Evolutionary conservation across 441 rosid genomes (phyloP).

Genomic region (Daphne laureola): DNA sequence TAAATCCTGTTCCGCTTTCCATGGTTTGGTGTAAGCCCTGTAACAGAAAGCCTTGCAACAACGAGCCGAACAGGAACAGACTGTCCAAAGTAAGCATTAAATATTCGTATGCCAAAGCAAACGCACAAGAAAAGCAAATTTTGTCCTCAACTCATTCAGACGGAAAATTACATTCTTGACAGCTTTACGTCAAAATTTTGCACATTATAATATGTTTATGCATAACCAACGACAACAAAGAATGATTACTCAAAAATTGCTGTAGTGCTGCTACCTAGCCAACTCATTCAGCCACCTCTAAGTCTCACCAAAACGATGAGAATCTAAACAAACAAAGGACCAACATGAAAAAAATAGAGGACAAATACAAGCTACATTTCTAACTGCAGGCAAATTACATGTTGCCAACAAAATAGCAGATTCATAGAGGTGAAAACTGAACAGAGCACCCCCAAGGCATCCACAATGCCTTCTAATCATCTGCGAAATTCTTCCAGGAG

Average conservation of each 20-base stretch:
- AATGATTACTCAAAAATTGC: conserved; percentile 23
- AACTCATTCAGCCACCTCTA: conserved; percentile 22
- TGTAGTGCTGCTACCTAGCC: conserved; percentile 17
- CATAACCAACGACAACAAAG: conserved; percentile 32
- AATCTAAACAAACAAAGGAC: not conserved
- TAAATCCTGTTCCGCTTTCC: no score
- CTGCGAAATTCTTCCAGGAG: conserved; percentile 10
- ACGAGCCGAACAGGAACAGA: no score
- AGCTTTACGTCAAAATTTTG: conserved; percentile 38
- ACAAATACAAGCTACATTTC: conserved; percentile 10
- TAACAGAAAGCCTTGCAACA: no score
- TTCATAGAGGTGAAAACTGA: conserved; percentile 4
- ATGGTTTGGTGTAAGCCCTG: no score
- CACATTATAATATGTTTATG: conserved; percentile 37
- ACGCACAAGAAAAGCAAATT: no score
- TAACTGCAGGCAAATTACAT: conserved; percentile 35
- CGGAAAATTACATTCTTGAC: conserved; percentile 2
- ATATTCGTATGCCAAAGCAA: no score
- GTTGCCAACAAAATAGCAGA: conserved; percentile 34
- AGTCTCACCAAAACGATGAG: conserved; percentile 23
- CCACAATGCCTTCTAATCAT: not conserved
- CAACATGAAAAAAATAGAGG: conserved; percentile 1
- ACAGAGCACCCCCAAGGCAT: not conserved
- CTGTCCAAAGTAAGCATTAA: no score
- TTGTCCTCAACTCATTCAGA: no score